A percentile compares a stretch with the other conserved stretches of the same genome.
phyloP scores from a whole-genome alignment of 768 basidiomycete genomes.

The Macrocybe gigantea region DNA sequence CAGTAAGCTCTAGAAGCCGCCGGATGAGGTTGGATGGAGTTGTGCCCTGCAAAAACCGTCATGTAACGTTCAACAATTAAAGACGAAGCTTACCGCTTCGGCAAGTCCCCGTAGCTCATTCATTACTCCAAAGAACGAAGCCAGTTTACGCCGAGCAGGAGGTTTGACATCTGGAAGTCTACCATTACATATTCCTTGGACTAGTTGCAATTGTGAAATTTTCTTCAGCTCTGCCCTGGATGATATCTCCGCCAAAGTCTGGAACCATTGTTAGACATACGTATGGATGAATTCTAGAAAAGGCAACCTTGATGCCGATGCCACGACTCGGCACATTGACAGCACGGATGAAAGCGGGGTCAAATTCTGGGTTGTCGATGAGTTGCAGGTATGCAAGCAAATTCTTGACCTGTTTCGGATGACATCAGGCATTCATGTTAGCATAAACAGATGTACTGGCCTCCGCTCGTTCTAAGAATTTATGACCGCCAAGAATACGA shows the following conservation, averaged over 20 bases:
- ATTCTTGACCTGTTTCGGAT: slow-evolving; percentile 59
- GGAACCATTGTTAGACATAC: background rate
- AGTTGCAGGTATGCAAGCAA: slow-evolving; percentile 79
- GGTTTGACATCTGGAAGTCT: slow-evolving; percentile 61
- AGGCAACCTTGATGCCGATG: slow-evolving; percentile 70
- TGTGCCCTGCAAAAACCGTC: slow-evolving; percentile 35
- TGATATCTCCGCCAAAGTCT: slow-evolving; percentile 61
- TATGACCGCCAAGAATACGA: slow-evolving; percentile 71
- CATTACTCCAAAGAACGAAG: slow-evolving; percentile 53
- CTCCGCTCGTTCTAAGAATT: slow-evolving; percentile 84
- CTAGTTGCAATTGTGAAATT: slow-evolving; percentile 49
- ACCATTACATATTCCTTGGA: slow-evolving; percentile 60
- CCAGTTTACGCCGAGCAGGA: slow-evolving; percentile 57
- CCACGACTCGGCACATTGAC: slow-evolving; percentile 68
- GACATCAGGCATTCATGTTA: background rate
- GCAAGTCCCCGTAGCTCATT: slow-evolving; percentile 47
- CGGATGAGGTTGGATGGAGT: slow-evolving; percentile 61
- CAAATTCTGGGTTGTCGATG: slow-evolving; percentile 62
- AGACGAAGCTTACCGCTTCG: slow-evolving; percentile 35
- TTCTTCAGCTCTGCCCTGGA: slow-evolving; percentile 44
- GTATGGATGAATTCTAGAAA: background rate
- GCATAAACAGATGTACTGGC: slow-evolving; percentile 23
- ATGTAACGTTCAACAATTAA: background rate
- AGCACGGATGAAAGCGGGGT: slow-evolving; percentile 66
- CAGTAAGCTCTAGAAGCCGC: slow-evolving; percentile 46